Evolutionary conservation across 306 rosid species (phyloP).

Genomic region (Fagus crenata): DNA sequence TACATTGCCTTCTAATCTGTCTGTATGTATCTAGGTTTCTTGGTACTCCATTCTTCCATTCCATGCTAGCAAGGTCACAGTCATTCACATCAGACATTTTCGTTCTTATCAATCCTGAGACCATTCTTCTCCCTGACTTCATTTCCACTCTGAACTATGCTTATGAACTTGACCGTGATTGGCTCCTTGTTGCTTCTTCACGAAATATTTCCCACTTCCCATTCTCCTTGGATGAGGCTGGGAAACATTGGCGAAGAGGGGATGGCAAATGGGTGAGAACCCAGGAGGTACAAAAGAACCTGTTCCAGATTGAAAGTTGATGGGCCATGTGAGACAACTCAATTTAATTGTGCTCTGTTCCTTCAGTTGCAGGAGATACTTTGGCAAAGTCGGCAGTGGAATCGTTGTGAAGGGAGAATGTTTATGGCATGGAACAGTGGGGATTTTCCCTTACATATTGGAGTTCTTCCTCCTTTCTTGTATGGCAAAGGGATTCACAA

Average conservation of each 20-base stretch:
- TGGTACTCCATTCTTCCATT: conserved; percentile 90
- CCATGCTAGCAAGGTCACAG: conserved; percentile 69
- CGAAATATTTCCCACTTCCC: conserved; percentile 60
- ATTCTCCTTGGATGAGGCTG: conserved; percentile 54
- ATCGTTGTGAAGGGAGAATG: conserved; percentile 51
- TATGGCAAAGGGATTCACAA: conserved; percentile 74
- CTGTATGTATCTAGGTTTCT: conserved; percentile 66
- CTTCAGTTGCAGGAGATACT: conserved; percentile 63
- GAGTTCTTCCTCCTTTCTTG: conserved; percentile 93
- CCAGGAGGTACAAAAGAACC: conserved; percentile 54
- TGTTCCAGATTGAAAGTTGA: conserved; percentile 25
- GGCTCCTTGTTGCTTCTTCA: conserved; percentile 82
- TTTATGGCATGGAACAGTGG: conserved; percentile 81
- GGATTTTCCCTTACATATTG: conserved; percentile 66
- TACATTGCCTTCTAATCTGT: conserved; percentile 26
- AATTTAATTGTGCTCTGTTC: conserved; percentile 31
- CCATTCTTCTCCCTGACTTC: conserved; percentile 64
- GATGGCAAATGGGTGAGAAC: conserved; percentile 40
- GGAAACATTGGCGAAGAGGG: conserved; percentile 48
- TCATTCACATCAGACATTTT: conserved; percentile 58
- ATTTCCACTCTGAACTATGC: conserved; percentile 62
- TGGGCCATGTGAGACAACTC: conserved; percentile 21
- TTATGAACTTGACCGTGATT: conserved; percentile 58
- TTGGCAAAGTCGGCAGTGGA: conserved; percentile 43
- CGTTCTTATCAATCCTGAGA: conserved; percentile 69